phyloP scores from a whole-genome alignment of 2,329 filamentous ascomycete genomes.

The Stachybotrys elegans region DNA sequence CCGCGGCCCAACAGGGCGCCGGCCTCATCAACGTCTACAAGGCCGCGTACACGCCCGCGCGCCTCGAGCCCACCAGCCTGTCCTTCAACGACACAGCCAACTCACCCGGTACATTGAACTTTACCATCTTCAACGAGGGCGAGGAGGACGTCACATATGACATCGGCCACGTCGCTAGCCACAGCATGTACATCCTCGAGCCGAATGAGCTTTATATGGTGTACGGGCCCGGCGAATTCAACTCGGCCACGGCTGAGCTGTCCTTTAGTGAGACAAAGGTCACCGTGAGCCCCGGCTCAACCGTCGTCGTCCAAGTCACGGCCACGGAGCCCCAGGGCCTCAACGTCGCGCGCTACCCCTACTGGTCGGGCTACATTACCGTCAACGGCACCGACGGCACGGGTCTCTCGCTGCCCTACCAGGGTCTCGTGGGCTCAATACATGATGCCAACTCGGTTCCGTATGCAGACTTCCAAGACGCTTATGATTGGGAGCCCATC shows the following conservation, averaged over 20 bases:
- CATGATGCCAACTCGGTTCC: neutral
- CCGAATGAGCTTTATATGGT: neutral
- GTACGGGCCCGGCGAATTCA: conserved; percentile 23
- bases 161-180: conserved; percentile 36
- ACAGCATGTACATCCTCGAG: conserved; percentile 39
- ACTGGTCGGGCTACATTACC: conserved; percentile 37
- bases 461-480: neutral
- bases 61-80: conserved; percentile 45
- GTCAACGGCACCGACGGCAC: conserved; percentile 29
- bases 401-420: conserved; percentile 30
- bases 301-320: conserved; percentile 21
- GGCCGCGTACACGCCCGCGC: conserved; percentile 42
- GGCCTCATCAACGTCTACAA: conserved; percentile 37
- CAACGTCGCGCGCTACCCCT: conserved; percentile 23
- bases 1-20: conserved; percentile 44
- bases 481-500: neutral
- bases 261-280: conserved; percentile 28
- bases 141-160: conserved; percentile 38
- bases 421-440: conserved; percentile 23
- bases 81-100: conserved; percentile 54
- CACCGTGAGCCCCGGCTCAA: conserved; percentile 21
- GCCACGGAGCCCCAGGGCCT: conserved; percentile 24
- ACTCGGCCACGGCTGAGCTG: conserved; percentile 18
- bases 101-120: conserved; percentile 36
- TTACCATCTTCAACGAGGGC: conserved; percentile 46